Evolutionary conservation across 2,329 filamentous ascomycete species (phyloP), one percentile per base, ranked within the genome.

Genomic region (Fusarium xyrophilum): DNA sequence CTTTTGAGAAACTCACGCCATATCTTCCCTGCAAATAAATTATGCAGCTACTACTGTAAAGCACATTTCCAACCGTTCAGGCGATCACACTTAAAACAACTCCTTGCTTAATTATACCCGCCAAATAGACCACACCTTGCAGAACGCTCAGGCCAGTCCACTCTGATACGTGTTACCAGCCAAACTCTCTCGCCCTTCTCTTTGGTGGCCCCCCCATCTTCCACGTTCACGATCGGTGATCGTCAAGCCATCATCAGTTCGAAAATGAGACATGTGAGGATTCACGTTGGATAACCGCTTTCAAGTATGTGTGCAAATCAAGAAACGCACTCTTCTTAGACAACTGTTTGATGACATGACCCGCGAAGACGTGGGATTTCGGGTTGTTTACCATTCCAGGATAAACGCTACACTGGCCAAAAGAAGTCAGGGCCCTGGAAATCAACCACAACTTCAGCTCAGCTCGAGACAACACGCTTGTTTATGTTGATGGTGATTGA

Each of bases 341-440:
- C 63, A 70, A 35, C 23, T 50, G 52, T 51, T 65, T 38, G 59
- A 56, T 67, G 63, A 60, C 55, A 36, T 60, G 46, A 53, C 35
- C 30, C 53, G 36, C 52, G 40, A 51, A 52, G 40, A 30, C 36
- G 17, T 57, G 33, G 33, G 33, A 56, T 62, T 54, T 60, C 48
- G 46, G 60, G 50, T 47, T 70, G 67, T 70, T 70, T 70, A 70
- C 60, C 67, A 70, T 70, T 70, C 67, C 67, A 68, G 46, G 17
- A 36, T 28, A 42, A 64, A 58, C 53, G 52, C 56, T 42, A 56
- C 32, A 53, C 32, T 47, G 25, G 46, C 32, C 23, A 40, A 48
- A 52, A 33, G 38, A 33, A 53, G 44, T 36, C 30, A 51, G 28
- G 48, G 40, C 27, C 40, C 52, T 63, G 46, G 42, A 54, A 52